These are phyloP conservation scores for Trichophyton rubrum DNA, from an alignment of 2,329 filamentous ascomycete genomes.

Conservation along the genomic window DNA sequence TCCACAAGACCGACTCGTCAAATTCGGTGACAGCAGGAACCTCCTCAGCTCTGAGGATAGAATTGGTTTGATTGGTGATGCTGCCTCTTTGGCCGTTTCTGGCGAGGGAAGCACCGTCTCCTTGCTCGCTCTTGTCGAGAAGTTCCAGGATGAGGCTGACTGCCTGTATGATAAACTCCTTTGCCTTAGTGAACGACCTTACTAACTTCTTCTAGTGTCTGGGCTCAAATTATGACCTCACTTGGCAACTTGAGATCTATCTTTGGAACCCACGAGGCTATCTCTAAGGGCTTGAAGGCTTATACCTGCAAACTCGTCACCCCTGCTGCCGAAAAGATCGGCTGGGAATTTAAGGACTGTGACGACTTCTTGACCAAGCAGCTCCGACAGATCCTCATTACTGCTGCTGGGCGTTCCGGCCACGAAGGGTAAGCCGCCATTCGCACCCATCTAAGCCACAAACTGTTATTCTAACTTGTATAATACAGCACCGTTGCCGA, in stretches of 20 bases:
- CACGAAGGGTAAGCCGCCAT: slow-evolving; percentile 54
- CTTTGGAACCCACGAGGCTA: slow-evolving; percentile 62
- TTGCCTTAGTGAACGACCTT: neutral
- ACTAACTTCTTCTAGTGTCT: slow-evolving; percentile 44
- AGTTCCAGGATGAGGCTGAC: slow-evolving; percentile 69
- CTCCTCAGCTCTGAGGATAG: slow-evolving; percentile 75
- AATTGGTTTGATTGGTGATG: slow-evolving; percentile 82
- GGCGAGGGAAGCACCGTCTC: slow-evolving; percentile 72
- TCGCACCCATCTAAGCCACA: neutral
- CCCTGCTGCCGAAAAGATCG: slow-evolving; percentile 62
- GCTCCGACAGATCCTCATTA: slow-evolving; percentile 68
- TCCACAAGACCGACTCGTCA: slow-evolving; percentile 66
- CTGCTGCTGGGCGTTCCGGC: slow-evolving; percentile 60
- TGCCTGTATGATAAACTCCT: slow-evolving; percentile 46
- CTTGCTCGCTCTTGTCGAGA: slow-evolving; percentile 69
- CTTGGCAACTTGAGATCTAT: slow-evolving; percentile 68
- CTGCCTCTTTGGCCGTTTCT: slow-evolving; percentile 75
- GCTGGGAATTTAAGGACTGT: slow-evolving; percentile 66
- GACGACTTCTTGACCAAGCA: slow-evolving; percentile 76
- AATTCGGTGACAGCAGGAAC: slow-evolving; percentile 64
- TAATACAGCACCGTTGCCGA: slow-evolving; percentile 51
- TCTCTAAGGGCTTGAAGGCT: slow-evolving; percentile 60
- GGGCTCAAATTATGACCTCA: slow-evolving; percentile 71
- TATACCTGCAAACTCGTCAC: slow-evolving; percentile 69
- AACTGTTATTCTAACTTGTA: slow-evolving; percentile 6